These are phyloP conservation scores for Neopestalotiopsis sp. DNA, from an alignment of 2,329 filamentous ascomycete species.

Conservation along the genomic window DNA sequence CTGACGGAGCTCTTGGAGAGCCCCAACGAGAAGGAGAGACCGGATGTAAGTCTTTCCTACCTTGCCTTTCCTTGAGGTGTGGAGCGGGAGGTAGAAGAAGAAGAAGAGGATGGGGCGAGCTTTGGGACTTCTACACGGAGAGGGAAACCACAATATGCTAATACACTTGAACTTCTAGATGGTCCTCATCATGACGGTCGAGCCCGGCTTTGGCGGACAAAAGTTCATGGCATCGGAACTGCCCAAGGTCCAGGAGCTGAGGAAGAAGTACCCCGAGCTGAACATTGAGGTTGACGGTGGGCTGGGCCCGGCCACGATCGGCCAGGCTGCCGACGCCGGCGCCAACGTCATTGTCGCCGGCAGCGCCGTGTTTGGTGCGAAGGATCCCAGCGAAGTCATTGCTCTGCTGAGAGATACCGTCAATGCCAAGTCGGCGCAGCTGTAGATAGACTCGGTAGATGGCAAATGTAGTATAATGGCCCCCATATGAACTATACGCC, in stretches of 20 bases:
- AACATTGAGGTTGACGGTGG: constrained; percentile 99
- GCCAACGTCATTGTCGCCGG: constrained; percentile 98
- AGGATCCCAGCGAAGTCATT: constrained; percentile 88
- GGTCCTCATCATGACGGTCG: constrained; percentile 97
- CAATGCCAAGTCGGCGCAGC: constrained; percentile 59
- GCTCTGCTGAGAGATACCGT: constrained; percentile 80
- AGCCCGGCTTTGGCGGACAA: constrained; percentile 96
- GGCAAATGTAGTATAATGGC: neutral
- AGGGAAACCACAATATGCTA: neutral
- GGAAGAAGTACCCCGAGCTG: constrained; percentile 84
- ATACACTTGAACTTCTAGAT: constrained; percentile 64
- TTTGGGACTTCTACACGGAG: neutral
- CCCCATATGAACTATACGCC: neutral
- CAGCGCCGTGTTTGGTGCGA: constrained; percentile 91
- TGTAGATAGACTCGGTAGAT: constrained; percentile 36
- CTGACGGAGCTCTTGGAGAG: constrained; percentile 88
- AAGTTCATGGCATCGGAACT: constrained; percentile 98
- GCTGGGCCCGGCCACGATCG: constrained; percentile 85
- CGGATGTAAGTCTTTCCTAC: constrained; percentile 73
- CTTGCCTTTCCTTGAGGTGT: neutral
- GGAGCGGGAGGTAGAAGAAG: too few species aligned
- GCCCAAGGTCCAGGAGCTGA: constrained; percentile 87
- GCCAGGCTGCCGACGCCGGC: constrained; percentile 91
- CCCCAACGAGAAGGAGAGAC: constrained; percentile 73
- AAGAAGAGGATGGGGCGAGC: too few species aligned